A percentile compares a stretch with the other conserved stretches of the same genome.
phyloP scores from a whole-genome alignment of 2,329 filamentous ascomycete genomes.

The Colletotrichum tanaceti region DNA sequence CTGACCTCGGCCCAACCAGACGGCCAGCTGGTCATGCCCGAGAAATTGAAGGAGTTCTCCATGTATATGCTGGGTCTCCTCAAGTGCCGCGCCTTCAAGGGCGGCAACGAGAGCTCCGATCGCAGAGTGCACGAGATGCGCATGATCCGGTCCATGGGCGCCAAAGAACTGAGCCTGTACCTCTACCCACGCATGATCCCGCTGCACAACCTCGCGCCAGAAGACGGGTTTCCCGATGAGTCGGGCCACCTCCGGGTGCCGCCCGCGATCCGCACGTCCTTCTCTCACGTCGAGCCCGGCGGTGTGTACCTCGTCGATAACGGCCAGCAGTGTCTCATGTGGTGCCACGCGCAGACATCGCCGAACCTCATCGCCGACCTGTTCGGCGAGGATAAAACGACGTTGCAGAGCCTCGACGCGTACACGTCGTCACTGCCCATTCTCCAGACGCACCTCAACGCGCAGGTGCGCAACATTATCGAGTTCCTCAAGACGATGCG shows the following conservation, averaged over 20 bases:
- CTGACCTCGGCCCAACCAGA: conserved; percentile 84
- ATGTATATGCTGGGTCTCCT: conserved; percentile 95
- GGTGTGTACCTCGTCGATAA: conserved; percentile 97
- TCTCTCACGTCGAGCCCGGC: conserved; percentile 88
- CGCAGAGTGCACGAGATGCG: conserved; percentile 91
- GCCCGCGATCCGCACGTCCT: conserved; percentile 82
- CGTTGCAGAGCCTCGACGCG: conserved; percentile 81
- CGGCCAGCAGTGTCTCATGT: conserved; percentile 89
- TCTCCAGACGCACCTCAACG: conserved; percentile 91
- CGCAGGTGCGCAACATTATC: conserved; percentile 92
- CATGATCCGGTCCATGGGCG: conserved; percentile 88
- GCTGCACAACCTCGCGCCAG: conserved; percentile 86
- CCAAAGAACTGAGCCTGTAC: conserved; percentile 87
- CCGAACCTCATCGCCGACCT: conserved; percentile 91
- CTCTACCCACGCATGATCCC: conserved; percentile 95
- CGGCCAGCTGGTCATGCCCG: conserved; percentile 92
- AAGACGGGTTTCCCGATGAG: conserved; percentile 93
- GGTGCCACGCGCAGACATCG: conserved; percentile 92
- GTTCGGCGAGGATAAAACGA: conserved; percentile 80
- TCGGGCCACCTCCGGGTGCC: conserved; percentile 90
- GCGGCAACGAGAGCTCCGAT: conserved; percentile 89
- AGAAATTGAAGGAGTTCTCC: conserved; percentile 93
- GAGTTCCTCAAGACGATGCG: conserved; percentile 85
- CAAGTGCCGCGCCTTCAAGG: conserved; percentile 94
- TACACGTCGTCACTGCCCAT: conserved; percentile 84